A percentile compares a stretch with the other conserved stretches of the same genome.
phyloP scores from a whole-genome alignment of 108 stramenopile genomes.

The Cyclotella atomus region DNA sequence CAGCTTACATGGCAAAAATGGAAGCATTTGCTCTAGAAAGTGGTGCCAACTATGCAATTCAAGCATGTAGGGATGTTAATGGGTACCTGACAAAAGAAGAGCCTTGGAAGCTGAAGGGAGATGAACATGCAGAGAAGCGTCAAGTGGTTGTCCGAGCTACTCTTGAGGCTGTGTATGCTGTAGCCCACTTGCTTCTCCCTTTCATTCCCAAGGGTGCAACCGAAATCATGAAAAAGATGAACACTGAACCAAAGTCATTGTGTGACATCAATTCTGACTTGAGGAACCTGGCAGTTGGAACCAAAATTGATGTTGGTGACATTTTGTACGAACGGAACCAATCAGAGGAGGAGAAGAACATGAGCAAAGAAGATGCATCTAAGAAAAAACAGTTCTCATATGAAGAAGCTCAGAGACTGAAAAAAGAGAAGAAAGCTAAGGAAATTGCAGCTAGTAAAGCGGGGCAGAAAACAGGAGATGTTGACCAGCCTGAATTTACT shows the following conservation, averaged over 20 bases:
- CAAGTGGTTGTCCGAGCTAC: constrained; percentile 87
- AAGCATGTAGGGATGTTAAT: constrained; percentile 89
- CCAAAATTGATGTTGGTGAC: constrained; percentile 71
- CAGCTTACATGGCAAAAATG: constrained; percentile 75
- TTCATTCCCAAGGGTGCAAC: constrained; percentile 88
- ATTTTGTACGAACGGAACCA: constrained; percentile 75
- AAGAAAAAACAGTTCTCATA: constrained; percentile 79
- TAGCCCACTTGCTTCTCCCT: constrained; percentile 91
- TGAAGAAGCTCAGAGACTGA: constrained; percentile 76
- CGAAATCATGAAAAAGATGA: constrained; percentile 90
- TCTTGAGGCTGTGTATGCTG: constrained; percentile 93
- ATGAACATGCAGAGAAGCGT: constrained; percentile 78
- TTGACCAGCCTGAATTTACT: constrained; percentile 82
- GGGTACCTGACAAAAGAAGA: constrained; percentile 94
- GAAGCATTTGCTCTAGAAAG: constrained; percentile 76
- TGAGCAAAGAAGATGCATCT: constrained; percentile 58
- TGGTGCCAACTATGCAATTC: constrained; percentile 77
- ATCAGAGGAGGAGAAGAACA: constrained; percentile 71
- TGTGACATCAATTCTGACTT: constrained; percentile 56
- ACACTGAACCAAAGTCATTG: constrained; percentile 68
- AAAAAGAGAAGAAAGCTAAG: constrained; percentile 87
- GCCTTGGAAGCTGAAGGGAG: constrained; percentile 96
- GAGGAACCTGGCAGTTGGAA: constrained; percentile 73
- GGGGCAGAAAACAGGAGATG: constrained; percentile 39
- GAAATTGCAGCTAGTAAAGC: constrained; percentile 62